Conservation (phyloP, 352 stramenopile genomes). For the Pythium dissotocum region DNA sequence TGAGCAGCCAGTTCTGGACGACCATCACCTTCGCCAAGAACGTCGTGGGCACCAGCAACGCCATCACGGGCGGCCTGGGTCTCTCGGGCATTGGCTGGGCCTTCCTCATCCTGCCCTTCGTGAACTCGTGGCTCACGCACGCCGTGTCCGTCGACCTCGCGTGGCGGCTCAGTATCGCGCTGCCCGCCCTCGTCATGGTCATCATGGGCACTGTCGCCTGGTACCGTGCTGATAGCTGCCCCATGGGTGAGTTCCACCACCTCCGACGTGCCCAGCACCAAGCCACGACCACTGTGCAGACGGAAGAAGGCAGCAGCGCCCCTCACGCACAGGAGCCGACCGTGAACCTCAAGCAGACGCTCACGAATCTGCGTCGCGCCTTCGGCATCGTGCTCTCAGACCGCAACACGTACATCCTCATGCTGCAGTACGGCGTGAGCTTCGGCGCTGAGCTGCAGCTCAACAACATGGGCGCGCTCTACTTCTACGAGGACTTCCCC, state of each 20-base stretch:
- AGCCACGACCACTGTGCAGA: slow-evolving; percentile 25
- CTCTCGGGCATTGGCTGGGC: slow-evolving; percentile 92
- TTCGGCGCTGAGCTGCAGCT: slow-evolving; percentile 96
- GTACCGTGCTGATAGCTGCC: slow-evolving; percentile 85
- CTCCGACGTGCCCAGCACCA: slow-evolving; percentile 64
- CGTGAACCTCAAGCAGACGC: slow-evolving; percentile 11
- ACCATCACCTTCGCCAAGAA: slow-evolving; percentile 94
- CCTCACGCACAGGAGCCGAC: slow-evolving; percentile 7
- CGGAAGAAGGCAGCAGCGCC: slow-evolving; percentile 6
- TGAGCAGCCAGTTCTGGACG: slow-evolving; percentile 95
- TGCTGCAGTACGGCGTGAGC: slow-evolving; percentile 92
- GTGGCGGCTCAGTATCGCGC: slow-evolving; percentile 91
- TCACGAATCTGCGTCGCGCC: slow-evolving; percentile 32
- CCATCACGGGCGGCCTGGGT: slow-evolving; percentile 90
- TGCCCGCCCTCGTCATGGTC: slow-evolving; percentile 89
- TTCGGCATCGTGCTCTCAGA: slow-evolving; percentile 72
- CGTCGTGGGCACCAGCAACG: slow-evolving; percentile 93
- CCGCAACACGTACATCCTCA: slow-evolving; percentile 91
- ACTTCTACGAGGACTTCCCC: slow-evolving; percentile 92
- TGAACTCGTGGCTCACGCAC: slow-evolving; percentile 86
- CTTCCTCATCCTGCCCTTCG: slow-evolving; percentile 86
- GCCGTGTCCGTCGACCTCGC: slow-evolving; percentile 73
- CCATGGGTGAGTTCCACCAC: slow-evolving; percentile 92
- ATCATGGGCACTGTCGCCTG: slow-evolving; percentile 70
- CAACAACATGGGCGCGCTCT: slow-evolving; percentile 94